phyloP scores from a whole-genome alignment of 2,329 filamentous ascomycete genomes.

The Furcasterigmium sp. region DNA sequence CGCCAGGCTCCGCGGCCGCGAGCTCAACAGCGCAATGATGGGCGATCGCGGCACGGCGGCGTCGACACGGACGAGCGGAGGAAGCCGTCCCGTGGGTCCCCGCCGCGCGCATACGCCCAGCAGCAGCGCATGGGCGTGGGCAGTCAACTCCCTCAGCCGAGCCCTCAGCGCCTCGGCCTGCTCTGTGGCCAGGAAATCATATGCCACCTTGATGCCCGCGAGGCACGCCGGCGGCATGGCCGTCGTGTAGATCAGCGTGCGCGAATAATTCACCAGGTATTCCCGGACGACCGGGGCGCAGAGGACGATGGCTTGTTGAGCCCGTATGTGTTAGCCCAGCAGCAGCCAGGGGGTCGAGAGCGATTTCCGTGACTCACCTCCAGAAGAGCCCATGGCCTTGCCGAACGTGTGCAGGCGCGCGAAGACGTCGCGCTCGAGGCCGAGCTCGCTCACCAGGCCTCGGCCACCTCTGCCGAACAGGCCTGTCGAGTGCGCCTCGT shows the following conservation, averaged over 20 bases:
- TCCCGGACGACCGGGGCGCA: slow-evolving; percentile 53
- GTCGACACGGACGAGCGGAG: slow-evolving; percentile 24
- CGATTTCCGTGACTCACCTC: slow-evolving; percentile 47
- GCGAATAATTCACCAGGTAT: slow-evolving; percentile 71
- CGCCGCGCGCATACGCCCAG: slow-evolving; percentile 21
- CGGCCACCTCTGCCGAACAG: slow-evolving; percentile 50
- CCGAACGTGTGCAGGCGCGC: slow-evolving; percentile 61
- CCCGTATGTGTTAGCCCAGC: slow-evolving; percentile 7
- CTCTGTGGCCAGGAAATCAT: slow-evolving; percentile 48
- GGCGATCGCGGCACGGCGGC: slow-evolving; percentile 44
- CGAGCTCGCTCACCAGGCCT: slow-evolving; percentile 53
- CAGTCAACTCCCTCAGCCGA: slow-evolving; percentile 39
- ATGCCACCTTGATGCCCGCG: slow-evolving; percentile 51
- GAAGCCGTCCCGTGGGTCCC: too few species aligned
- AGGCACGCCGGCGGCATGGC: slow-evolving; percentile 59
- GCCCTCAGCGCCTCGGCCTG: slow-evolving; percentile 31
- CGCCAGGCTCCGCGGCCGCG: slow-evolving; percentile 52
- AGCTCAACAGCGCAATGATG: slow-evolving; percentile 59
- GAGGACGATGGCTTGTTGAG: slow-evolving; percentile 44
- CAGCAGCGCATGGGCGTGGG: slow-evolving; percentile 38
- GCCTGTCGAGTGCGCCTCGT: slow-evolving; percentile 64
- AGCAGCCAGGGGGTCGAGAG: not conserved
- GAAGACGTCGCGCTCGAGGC: slow-evolving; percentile 50
- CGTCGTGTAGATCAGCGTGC: slow-evolving; percentile 71
- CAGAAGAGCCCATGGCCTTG: slow-evolving; percentile 63